Base-by-base conservation (phyloP, 768 basidiomycete species). In the Albatrellus ellisii region DNA sequence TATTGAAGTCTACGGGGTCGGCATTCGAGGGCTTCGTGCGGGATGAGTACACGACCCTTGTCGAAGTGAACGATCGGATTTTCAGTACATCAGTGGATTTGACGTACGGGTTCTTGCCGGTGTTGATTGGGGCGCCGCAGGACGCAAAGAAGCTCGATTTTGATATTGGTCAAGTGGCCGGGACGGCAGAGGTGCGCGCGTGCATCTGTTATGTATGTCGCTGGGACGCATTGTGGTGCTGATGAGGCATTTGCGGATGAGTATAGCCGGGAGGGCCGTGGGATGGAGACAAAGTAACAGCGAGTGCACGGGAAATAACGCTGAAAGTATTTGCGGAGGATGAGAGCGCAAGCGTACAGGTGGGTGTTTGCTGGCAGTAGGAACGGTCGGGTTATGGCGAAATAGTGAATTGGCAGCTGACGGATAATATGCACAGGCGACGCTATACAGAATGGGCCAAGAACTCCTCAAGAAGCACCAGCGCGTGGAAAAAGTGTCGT, bases 311-410 rank as follows among this genome's bases (percentile, higher is more conserved):
- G 42, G 59, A 62, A 32, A 66, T 72, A 1, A 92, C 89, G 18
- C 62, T 97, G 27, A 76, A 89, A 45, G 61, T 77, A 1, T 97
- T 97, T 56, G 88, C 90, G 3, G 60, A 64, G 25, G 89, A 98
- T 52, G 81, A 92, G 53, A 90, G 87, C 54, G 89, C 86, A 7
- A 88, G 85, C 50, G 90, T 95, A 2, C 89, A 91, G 75, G 88
- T 85, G 51, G 28, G 72, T 59, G 49, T 29, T 36, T 31, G 39
- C 41, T 36, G 26, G 20, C 45, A 1, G 11, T 32, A 42, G 26
- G 14, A 14, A 9, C 26, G 14, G 24, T 18, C 31, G 26, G 18
- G 41, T 22, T 12, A 10, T 26, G 41, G n/a, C 31, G 15, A 29
- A 26, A 41, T 36, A 1, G 12, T 40, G 28, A 22, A 14, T 6